These are phyloP conservation scores for Fraxinus platypoda DNA, from an alignment of 305 asterid species.

Conservation along the genomic window DNA sequence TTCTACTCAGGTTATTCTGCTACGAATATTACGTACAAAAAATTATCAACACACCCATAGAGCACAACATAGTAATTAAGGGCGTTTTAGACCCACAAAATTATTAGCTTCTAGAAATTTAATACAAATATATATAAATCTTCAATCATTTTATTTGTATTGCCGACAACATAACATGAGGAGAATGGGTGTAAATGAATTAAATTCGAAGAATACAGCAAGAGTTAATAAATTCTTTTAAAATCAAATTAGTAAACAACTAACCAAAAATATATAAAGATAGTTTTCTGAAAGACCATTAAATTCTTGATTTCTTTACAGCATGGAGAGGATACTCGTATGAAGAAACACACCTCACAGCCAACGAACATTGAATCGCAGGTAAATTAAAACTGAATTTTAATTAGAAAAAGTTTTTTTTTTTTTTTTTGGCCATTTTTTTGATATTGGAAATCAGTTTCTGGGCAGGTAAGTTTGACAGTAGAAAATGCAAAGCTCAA, in stretches of 20 bases:
- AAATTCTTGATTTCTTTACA: conserved; percentile 21
- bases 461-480: conserved; percentile 60
- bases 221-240: no score
- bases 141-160: background rate
- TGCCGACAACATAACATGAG: background rate
- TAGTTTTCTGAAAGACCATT: background rate
- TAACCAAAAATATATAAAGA: no score
- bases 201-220: no score
- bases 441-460: background rate
- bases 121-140: no score
- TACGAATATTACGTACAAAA: background rate
- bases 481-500: conserved; percentile 69
- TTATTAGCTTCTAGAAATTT: background rate
- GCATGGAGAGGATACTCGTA: conserved; percentile 79
- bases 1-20: background rate
- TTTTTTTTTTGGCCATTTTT: background rate
- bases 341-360: conserved; percentile 55
- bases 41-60: background rate
- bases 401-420: background rate
- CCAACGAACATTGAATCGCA: conserved; percentile 42
- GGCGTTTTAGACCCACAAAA: background rate
- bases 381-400: conserved; percentile 30
- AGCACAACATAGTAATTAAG: background rate
- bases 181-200: no score
- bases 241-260: no score